Evolutionary conservation across 345 rosid species (phyloP), one percentile per base, ranked within the genome.

Genomic region (Dipteronia dyeriana): DNA sequence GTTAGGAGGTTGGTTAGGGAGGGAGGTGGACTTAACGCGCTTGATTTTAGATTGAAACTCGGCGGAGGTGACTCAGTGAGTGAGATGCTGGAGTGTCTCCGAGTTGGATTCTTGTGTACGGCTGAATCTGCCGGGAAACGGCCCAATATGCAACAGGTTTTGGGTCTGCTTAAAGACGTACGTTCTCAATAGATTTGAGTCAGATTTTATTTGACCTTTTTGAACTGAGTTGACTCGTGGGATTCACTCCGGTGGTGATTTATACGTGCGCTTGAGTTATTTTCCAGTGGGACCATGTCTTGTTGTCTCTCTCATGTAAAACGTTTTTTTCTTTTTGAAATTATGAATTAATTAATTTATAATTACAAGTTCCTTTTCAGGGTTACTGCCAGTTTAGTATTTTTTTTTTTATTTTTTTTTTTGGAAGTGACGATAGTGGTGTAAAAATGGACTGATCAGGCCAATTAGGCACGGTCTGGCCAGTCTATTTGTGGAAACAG

Each of bases 111-210:
- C 73, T 74, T 95, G 49, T 93, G 99, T 59, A 95, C 98, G 79
- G 98, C 97, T 4, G 98, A 95, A 80, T 65, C 81, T 17, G 84
- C 97, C 0, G 87, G 75, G 34, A 95, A 95, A 82, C 83, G 99
- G 63, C 98, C 98, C 72, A 90, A 92, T 20, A 93, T 95, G 95
- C 99, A 93, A 69, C 99, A 95, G 57, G 96, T 95, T 5, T 72
- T 95, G 22, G 99, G 98, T 9, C 83, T 91, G 71, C 96, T 95
- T 39, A 93, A 95, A 78, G 98, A 93, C 85, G 82, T 91, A 10
- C 92, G 84, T 45, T 82, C 90, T 23, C 70, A 4, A 17, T 47
- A 2, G 85, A 74, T 12, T 45, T 73, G 22, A 71, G 29, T 41
- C 59, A 34, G 8, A 41, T 1, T 5, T 70, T 0, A 5, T 26